phyloP scores from a whole-genome alignment of 2,329 filamentous ascomycete genomes.

The Tolypocladium tropicale region DNA sequence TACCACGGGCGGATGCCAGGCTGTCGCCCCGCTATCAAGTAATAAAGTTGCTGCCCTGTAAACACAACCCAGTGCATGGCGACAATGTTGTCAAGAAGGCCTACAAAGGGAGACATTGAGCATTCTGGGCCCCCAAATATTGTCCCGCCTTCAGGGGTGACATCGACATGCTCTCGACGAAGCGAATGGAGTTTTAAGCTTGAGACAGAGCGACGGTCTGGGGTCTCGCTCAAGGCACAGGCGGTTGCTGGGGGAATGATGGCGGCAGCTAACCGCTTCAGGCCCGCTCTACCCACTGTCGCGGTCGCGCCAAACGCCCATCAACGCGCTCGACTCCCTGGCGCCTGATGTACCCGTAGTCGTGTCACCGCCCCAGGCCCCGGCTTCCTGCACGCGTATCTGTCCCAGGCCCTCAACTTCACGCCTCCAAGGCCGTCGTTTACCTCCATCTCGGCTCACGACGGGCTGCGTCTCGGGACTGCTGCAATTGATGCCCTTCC shows the following conservation, averaged over 20 bases:
- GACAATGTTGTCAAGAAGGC: neutral
- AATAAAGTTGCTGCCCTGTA: too few species aligned
- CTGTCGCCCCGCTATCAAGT: too few species aligned
- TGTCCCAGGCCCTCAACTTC: neutral
- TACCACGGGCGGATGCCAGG: too few species aligned
- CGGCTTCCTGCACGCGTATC: neutral
- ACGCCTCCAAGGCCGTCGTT: too few species aligned
- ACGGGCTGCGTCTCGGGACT: neutral
- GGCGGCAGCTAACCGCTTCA: conserved; percentile 1
- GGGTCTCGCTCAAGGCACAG: neutral
- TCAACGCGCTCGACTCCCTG: conserved; percentile 2
- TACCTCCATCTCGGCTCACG: neutral
- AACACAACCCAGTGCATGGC: neutral
- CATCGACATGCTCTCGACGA: neutral
- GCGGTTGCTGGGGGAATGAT: conserved; percentile 4
- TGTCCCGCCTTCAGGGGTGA: neutral
- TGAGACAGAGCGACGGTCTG: neutral
- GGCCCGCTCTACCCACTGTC: neutral
- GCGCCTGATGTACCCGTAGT: neutral
- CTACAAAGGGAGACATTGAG: neutral
- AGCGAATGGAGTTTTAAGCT: neutral
- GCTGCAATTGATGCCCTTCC: neutral
- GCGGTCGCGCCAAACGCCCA: neutral
- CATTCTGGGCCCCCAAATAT: neutral
- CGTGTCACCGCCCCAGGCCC: neutral